Evolutionary conservation across 148 eudicot genomes (phyloP), one percentile per base, ranked within the genome.

Genomic region (Chenopodium berlandieri): DNA sequence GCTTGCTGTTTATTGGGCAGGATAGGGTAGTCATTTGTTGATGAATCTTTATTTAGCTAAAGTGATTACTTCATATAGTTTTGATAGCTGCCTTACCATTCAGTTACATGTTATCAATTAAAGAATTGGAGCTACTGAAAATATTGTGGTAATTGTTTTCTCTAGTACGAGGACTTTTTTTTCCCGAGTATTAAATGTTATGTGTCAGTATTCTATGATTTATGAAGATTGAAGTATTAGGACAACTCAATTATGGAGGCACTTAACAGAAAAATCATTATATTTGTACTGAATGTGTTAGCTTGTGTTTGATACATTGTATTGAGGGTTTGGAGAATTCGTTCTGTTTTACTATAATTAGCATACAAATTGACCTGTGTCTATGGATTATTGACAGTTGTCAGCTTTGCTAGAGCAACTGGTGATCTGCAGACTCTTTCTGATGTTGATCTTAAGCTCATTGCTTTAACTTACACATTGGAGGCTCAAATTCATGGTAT

Each of bases 371-470:
- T 70, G 47, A 65, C 78, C 9, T 44, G 62, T 78, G 12, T 44
- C 30, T 66, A 30, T 72, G n/a, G 34, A 14, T 81, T 77, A 52
- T 84, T 62, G 80, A 58, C 91, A 95, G 99, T 91, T 71, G 81
- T 93, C 78, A 89, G 82, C 89, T 96, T 96, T 82, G 97, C 99
- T 12, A 94, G 91, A 87, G 95, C 90, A 72, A 96, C 98, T 72
- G 99, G 99, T 87, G 99, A 96, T 82, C 82, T 96, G 86, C 99
- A 96, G 84, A 91, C 98, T 10, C 98, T 96, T 79, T 94, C 98
- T 9, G 99, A 95, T 85, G 95, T 96, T 34, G 99, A 96, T 89
- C 85, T 96, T 71, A 96, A 94, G 90, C 97, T 96, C 56, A 92
- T 96, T 90, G 98, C 99, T 66, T 82, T 96, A 78, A 94, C 99